Evolutionary conservation across 1,139 yeast genomes (phyloP), one percentile per base, ranked within the genome.

Genomic region (Suhomyces guaymorum): DNA sequence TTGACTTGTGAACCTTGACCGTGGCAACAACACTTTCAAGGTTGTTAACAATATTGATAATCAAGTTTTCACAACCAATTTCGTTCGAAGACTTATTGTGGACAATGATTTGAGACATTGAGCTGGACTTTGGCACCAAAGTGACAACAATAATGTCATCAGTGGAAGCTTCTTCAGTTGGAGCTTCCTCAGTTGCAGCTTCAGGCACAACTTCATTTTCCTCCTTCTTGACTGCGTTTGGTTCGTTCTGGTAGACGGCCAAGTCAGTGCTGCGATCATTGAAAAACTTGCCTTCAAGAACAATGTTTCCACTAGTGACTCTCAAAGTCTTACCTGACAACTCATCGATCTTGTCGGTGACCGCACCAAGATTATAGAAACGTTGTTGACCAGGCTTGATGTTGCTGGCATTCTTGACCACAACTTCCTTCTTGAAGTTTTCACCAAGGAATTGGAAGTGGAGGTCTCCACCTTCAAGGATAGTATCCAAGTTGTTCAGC

Each of bases 61-160:
- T 53, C 44, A 66, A 51, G 28, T 62, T 56, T 2, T 60, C 48
- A 34, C 70, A 64, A 33, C 57, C 65, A 38, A 69, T 53, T 4
- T 46, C 34, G 13, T 48, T 45, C 1, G 28, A 21, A 1, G 67
- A 51, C 36, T 54, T 56, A 48, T 69, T 69, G n/a, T 52, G 50
- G 26, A 69, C 44, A 9, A 56, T 51, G 5, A 66, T 44, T 37
- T 64, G 70, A 3, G 67, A 57, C 54, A 66, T 49, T 5, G 53
- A 51, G 15, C 51, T 48, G 2, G 69, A 55, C 36, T 64, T 64
- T 13, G 68, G 63, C 12, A 56, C 49, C 15, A 64, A 47, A 10
- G 55, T 44, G 9, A 62, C 56, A n/a, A 29, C 45, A 53, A 1
- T 26, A 13, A 4, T 30, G 24, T 18, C 26, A n/a, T n/a, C n/a